phyloP scores from a whole-genome alignment of 257 asterid species.

The Nicotiana obtusifolia region DNA sequence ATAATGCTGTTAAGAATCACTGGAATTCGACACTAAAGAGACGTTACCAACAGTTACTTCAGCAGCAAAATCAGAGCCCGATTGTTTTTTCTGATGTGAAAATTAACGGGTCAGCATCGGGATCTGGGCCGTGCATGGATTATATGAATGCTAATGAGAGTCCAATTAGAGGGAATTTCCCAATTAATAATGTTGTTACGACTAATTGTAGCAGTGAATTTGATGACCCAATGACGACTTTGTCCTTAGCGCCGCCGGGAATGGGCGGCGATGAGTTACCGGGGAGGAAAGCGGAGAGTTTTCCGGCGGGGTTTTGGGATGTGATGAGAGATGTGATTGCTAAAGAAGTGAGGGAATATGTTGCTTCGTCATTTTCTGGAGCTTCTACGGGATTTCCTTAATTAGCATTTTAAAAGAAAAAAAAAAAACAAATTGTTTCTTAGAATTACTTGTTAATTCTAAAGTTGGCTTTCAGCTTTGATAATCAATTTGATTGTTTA shows the following conservation, averaged over 20 bases:
- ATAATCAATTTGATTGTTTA: conserved; percentile 8
- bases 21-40: conserved; percentile 77
- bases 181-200: background rate
- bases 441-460: background rate
- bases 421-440: background rate
- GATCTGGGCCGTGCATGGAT: background rate
- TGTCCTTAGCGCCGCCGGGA: conserved; percentile 80
- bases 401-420: background rate
- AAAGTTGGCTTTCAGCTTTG: background rate
- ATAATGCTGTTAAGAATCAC: conserved; percentile 76
- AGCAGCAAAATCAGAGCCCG: background rate
- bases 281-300: conserved; percentile 29
- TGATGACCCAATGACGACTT: conserved; percentile 65
- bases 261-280: conserved; percentile 16
- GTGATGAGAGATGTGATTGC: conserved; percentile 69
- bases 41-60: conserved; percentile 21
- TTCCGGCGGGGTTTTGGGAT: conserved; percentile 66
- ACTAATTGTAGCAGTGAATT: conserved; percentile 18
- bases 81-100: conserved; percentile 1
- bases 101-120: conserved; percentile 6
- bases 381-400: conserved; percentile 51
- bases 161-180: background rate
- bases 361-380: conserved; percentile 54
- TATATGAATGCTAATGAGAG: background rate
- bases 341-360: conserved; percentile 66